A percentile compares a stretch with the other conserved stretches of the same genome.
Evolutionary conservation across 129 eudicot genomes (phyloP).

Genomic region (Centaurea solstitialis): DNA sequence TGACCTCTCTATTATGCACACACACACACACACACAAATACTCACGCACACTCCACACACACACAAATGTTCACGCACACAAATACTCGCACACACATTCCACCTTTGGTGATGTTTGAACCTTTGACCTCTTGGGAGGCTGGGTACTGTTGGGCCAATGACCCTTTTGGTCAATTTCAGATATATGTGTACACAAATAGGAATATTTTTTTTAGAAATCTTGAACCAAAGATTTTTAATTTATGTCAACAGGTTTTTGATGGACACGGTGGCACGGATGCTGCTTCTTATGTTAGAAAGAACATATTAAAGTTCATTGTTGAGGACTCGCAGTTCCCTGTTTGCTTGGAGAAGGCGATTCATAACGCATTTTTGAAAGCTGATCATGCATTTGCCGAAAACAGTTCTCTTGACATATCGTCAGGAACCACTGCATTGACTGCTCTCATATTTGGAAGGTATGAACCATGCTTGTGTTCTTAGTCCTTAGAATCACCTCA

Average conservation of each 20-base stretch:
- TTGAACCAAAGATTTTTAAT: neutral
- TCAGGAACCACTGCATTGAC: constrained; percentile 95
- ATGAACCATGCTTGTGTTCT: neutral
- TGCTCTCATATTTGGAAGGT: constrained; percentile 85
- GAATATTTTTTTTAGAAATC: no score
- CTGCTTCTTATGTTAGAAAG: constrained; percentile 64
- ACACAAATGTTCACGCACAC: neutral
- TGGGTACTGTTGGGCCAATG: neutral
- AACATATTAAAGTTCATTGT: constrained; percentile 71
- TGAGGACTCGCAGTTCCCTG: constrained; percentile 74
- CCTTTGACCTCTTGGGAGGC: no score
- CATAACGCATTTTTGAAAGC: constrained; percentile 75
- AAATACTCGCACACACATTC: neutral
- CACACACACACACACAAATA: neutral
- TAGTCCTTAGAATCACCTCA: neutral
- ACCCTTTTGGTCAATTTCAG: neutral
- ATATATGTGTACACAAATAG: neutral
- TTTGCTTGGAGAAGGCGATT: constrained; percentile 64
- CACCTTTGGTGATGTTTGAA: neutral
- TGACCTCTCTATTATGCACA: neutral
- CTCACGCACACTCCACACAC: neutral
- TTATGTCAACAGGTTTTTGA: constrained; percentile 73
- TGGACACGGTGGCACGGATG: constrained; percentile 98
- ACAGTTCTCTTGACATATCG: constrained; percentile 69
- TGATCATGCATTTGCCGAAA: constrained; percentile 83